Base-by-base conservation (phyloP, 139 green algal genomes). In the Chlorella sorokiniana region DNA sequence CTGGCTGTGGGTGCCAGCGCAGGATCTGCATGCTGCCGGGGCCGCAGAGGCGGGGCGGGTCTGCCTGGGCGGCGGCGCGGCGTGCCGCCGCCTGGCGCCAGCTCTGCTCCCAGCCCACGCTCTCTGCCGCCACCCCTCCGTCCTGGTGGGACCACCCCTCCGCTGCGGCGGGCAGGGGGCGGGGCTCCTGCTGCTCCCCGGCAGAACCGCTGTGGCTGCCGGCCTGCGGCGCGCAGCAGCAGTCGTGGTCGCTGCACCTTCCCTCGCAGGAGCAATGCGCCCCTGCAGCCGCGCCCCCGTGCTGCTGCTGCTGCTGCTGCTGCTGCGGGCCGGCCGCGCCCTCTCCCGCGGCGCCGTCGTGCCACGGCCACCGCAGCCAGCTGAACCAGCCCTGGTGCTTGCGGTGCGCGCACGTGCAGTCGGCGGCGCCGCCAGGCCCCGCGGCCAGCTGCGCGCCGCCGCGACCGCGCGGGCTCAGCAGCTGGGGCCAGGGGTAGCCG, bases 21-120 rank as follows among this genome's bases (percentile, higher is more conserved):
- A 81, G 18, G 40, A 81, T 29, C 22, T 77, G 65, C 78, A 83
- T 83, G 78, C 78, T 83, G 78, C 78, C 78, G 1, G 75, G 75
- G 41, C 75, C 75, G 41, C 59, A 71, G 38, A 81, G 75, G 11
- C 67, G 59, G 29, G 59, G 40, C 56, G 9, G 18, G 6, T 65
- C 51, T 25, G 72, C 51, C 35, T 31, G 6, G 18, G 63, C 63
- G 41, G 63, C n/a, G 8, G 6, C 4, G 22, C 22, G 18, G 5
- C 25, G 3, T 16, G 37, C 38, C 10, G 51, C 75, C 5, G 75
- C n/a, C 4, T 25, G 29, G 23, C 75, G 38, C 75, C 75, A 71
- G 75, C 75, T 61, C 0, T 44, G 48, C 18, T 70, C 56, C 75
- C 56, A 71, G 23, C 59, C 16, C 6, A 18, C 18, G 40, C 75